Base-by-base conservation (phyloP, 108 stramenopile genomes). In the Cyclotella cryptica region DNA sequence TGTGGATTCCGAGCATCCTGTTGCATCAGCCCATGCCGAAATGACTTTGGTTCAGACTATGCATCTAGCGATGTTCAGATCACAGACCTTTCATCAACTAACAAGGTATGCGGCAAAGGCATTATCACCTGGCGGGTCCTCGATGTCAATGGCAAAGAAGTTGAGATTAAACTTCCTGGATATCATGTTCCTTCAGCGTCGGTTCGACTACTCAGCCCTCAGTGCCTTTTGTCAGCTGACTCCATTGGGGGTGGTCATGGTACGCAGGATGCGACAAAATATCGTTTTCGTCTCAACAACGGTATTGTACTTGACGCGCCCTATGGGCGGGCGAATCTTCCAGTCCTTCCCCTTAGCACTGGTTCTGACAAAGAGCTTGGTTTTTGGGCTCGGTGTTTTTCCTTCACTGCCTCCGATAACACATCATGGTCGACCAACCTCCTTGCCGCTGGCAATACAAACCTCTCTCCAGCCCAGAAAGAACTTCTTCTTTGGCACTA, bases 131-230 rank as follows among this genome's bases (percentile, higher is more conserved):
- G 65, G 65, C 42, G 44, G 1, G 42, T 45, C 43, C 39, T 24
- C n/a, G 65, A 66, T n/a, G 7, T 11, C n/a, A 26, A 45, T n/a
- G 65, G 65, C 0, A 19, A 44, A 24, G 18, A 42, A 19, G 65
- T 66, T 1, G 19, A 24, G 19, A 17, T 66, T 10, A 18, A n/a
- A 0, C 21, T 45, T 11, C 43, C 43, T 10, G 42, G 65, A 21
- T 66, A 43, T 66, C 65, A 66, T 17, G 24, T 66, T 24, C 39
- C 65, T 10, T 17, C 41, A 15, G 42, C 65, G 44, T 26, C 24
- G 41, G 65, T 44, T 45, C 65, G 65, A 15, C 65, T 66, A 18
- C 65, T 66, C 43, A 66, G 65, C 24, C 43, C 65, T 44, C 65
- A 66, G 43, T n/a, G 39, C 24, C 43, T 66, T 7, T 44, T 66